These are phyloP conservation scores for Intubia oerlemansii DNA, from an alignment of 2,329 filamentous ascomycete genomes.

Conservation along the genomic window DNA sequence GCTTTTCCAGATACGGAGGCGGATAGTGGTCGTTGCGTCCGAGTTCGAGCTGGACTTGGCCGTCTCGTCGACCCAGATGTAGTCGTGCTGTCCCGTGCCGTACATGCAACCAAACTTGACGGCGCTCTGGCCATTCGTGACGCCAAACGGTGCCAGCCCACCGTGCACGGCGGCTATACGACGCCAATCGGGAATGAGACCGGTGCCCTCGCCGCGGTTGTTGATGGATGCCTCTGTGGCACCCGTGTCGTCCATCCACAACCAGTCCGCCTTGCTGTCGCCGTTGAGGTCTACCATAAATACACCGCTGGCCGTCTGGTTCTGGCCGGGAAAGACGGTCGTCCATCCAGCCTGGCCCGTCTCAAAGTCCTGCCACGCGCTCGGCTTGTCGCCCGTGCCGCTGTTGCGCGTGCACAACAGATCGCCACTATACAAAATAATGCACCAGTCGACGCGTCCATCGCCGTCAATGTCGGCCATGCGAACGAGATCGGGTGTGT, in stretches of 20 bases:
- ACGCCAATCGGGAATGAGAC: constrained; percentile 1
- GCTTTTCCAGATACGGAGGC: constrained; percentile 8
- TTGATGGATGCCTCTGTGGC: neutral
- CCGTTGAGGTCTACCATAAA: constrained; percentile 1
- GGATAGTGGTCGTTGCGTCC: constrained; percentile 9
- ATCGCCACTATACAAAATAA: neutral
- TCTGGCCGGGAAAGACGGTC: neutral
- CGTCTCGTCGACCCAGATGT: constrained; percentile 7
- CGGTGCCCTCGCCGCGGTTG: neutral
- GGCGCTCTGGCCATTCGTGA: too few relatives aligned
- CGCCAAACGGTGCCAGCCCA: too few relatives aligned
- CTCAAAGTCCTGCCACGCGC: constrained; percentile 2
- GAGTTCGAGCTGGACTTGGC: constrained; percentile 7
- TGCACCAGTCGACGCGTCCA: constrained; percentile 5
- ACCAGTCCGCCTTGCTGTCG: constrained; percentile 1
- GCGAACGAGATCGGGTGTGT: neutral
- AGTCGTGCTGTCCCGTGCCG: neutral
- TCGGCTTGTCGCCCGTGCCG: constrained; percentile 10
- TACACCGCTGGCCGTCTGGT: neutral
- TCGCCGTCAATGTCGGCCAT: constrained; percentile 8
- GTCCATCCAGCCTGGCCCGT: too few relatives aligned
- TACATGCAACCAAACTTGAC: neutral
- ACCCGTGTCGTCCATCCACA: neutral
- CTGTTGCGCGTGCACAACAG: constrained; percentile 14
- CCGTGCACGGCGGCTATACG: too few relatives aligned